Evolutionary conservation across 345 rosid species (phyloP).

Genomic region (Arabidopsis suecica): DNA sequence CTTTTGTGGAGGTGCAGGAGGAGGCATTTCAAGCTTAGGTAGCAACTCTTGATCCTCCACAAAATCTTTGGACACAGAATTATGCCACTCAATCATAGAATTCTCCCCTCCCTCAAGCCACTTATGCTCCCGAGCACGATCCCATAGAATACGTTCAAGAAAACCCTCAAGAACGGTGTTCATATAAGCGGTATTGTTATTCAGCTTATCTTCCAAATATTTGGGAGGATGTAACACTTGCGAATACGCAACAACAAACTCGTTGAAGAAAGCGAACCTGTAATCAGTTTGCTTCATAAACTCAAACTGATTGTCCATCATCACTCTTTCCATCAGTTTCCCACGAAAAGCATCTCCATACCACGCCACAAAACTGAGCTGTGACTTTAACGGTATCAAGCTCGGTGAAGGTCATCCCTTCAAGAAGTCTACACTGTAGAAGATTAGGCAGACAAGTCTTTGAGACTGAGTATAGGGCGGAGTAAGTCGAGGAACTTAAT

Average conservation of each 20-base stretch:
- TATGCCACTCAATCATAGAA: constrained; percentile 1
- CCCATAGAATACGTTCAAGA: not conserved
- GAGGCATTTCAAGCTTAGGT: not conserved
- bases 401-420: not conserved
- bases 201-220: not conserved
- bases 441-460: not conserved
- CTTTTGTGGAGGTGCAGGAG: not conserved
- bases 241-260: not conserved
- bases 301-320: not conserved
- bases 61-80: not conserved
- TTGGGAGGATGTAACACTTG: not conserved
- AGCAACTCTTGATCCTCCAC: not conserved
- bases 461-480: not conserved
- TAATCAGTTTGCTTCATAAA: constrained; percentile 7
- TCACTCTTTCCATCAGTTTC: not conserved
- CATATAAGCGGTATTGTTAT: not conserved
- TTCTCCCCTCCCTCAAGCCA: not conserved
- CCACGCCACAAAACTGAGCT: not conserved
- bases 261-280: not conserved
- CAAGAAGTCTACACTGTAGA: not conserved
- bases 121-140: not conserved
- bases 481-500: not conserved
- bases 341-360: not conserved
- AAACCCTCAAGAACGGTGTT: not conserved
- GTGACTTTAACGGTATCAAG: not conserved